Evolutionary conservation across 305 asterid genomes (phyloP), one percentile per base, ranked within the genome.

Genomic region (Ajuga reptans): DNA sequence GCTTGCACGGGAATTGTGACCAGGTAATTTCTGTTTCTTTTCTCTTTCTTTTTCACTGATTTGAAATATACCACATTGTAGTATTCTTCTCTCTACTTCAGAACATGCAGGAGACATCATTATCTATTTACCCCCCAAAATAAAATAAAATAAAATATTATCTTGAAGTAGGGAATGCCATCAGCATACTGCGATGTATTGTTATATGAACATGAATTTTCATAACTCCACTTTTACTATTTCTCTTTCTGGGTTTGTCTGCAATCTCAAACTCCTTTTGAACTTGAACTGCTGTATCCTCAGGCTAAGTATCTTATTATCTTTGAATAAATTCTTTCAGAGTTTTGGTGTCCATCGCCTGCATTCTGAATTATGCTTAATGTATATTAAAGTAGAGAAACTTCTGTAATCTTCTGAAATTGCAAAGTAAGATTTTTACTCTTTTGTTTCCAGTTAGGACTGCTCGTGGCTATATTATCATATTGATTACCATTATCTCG

Each of bases 1-100:
- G 81, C 75, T 69, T 33, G 83, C 75, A 84, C 84, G 29, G 97
- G 99, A 66, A 66, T 82, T 56, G 87, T 94, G 74, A 91, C 97
- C 78, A 88, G 97, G 99, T 94, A 86, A 56, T 39, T 66, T 54
- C 37, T 53, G 9, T 51, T 31, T 3, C 55, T 12, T 49, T 37
- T 62, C 59, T 45, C 18, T 12, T 69, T 37, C 43, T 49, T 51
- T 70, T 49, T 41, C 12, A 11, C n/a, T 55, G 55, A 36, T 58
- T 75, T 69, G 69, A 24, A 64, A 37, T 62, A 27, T 17, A 14
- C 54, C 36, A 24, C 61, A 43, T 12, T 39, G 42, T 12, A 17
- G 43, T 61, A 17, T 3, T n/a, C 1, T 24, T 46, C 29, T 73
- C 29, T 14, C 39, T 6, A 36, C 56, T 18, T 50, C 15, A 21